Conservation (phyloP, 1,139 yeast genomes). For the Debaryomyces psychrophilus region DNA sequence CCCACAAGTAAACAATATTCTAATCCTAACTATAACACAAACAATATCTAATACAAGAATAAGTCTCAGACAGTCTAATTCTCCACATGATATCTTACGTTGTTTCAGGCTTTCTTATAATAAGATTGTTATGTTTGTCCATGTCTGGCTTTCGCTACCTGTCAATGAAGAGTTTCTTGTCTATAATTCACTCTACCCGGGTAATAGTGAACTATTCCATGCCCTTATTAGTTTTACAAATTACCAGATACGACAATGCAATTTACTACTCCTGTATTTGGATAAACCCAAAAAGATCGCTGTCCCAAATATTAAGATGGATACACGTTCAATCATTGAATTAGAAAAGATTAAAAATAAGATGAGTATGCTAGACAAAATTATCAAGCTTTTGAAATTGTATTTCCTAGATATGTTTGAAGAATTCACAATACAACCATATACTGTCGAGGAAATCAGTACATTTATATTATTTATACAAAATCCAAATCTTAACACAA, state of each 20-base stretch:
- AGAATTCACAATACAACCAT: background rate
- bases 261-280: background rate
- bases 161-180: slow-evolving; percentile 20
- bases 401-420: slow-evolving; percentile 12
- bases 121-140: slow-evolving; percentile 17
- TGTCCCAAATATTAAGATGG: background rate
- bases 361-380: slow-evolving; percentile 7
- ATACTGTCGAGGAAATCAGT: slow-evolving; percentile 2
- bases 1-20: slow-evolving; percentile 27
- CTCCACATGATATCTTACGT: slow-evolving; percentile 15
- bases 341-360: background rate
- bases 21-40: slow-evolving; percentile 24
- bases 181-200: slow-evolving; percentile 34
- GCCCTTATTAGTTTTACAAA: slow-evolving; percentile 15
- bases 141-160: slow-evolving; percentile 33
- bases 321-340: background rate
- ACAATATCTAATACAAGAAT: slow-evolving; percentile 15
- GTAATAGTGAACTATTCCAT: slow-evolving; percentile 35
- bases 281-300: background rate
- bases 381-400: slow-evolving; percentile 10
- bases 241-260: background rate
- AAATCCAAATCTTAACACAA: background rate
- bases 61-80: background rate
- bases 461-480: background rate
- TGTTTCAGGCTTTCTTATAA: slow-evolving; percentile 16